phyloP scores from a whole-genome alignment of 768 basidiomycete genomes.

The Boletus pseudo-olivaceus region DNA sequence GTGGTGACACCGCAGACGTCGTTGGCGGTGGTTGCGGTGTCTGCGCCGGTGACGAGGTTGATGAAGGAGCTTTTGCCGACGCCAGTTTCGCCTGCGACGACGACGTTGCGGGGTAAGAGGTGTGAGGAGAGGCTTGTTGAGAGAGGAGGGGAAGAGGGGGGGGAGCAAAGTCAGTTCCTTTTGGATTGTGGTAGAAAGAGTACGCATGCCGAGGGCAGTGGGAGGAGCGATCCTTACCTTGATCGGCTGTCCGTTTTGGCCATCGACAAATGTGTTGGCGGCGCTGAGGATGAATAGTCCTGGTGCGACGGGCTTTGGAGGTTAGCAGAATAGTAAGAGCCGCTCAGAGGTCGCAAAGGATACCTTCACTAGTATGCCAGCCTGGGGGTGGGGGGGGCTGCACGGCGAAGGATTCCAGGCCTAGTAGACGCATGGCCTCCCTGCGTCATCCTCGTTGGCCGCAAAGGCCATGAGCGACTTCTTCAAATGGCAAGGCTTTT shows the following conservation, averaged over 20 bases:
- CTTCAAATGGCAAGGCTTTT: not conserved
- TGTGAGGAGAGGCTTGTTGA: not conserved
- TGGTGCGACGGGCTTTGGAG: not conserved
- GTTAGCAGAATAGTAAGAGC: not conserved
- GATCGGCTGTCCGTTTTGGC: slow-evolving; percentile 5
- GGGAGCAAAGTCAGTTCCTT: not conserved
- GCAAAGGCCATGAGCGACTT: not conserved
- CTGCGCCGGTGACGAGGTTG: slow-evolving; percentile 17
- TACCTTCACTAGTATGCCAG: not conserved
- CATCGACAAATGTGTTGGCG: slow-evolving; percentile 1
- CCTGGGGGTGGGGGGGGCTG: not conserved
- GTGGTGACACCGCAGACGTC: slow-evolving; percentile 23
- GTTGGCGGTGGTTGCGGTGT: slow-evolving; percentile 18
- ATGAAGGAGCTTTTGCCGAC: slow-evolving; percentile 28
- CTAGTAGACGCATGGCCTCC: not conserved
- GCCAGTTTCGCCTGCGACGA: slow-evolving; percentile 24
- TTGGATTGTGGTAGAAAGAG: not conserved
- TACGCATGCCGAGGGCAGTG: not conserved
- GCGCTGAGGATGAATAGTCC: not conserved
- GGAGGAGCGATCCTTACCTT: slow-evolving; percentile 3
- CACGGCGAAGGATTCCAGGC: not conserved
- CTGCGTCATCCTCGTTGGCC: slow-evolving; percentile 9
- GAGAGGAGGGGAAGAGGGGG: not conserved
- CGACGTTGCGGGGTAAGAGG: slow-evolving; percentile 17
- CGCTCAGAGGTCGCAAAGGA: not conserved